Evolutionary conservation across 1,284 basidiomycete genomes (phyloP).

Genomic region (Rhodotorula glutinis): DNA sequence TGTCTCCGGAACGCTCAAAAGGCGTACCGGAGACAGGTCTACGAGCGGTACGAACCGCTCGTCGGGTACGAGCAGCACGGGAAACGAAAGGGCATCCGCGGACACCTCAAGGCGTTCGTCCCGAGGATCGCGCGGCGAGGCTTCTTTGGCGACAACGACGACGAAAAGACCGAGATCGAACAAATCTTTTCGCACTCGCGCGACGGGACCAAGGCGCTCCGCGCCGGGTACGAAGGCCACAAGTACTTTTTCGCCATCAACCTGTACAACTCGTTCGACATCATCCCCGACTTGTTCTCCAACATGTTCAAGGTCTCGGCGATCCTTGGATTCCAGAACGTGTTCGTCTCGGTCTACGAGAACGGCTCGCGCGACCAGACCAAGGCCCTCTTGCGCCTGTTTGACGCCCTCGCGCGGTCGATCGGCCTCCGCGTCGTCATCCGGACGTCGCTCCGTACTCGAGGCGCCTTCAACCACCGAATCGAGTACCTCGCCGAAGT

Average conservation of each 20-base stretch:
- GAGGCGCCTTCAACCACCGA: slow-evolving; percentile 94
- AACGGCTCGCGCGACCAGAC: slow-evolving; percentile 96
- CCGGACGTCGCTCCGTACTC: slow-evolving; percentile 79
- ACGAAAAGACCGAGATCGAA: slow-evolving; percentile 48
- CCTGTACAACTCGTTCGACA: slow-evolving; percentile 68
- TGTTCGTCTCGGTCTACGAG: slow-evolving; percentile 95
- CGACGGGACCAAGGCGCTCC: slow-evolving; percentile 30
- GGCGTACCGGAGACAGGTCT: slow-evolving; percentile 75
- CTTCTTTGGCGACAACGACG: slow-evolving; percentile 29
- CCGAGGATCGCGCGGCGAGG: slow-evolving; percentile 35
- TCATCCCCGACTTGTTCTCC: slow-evolving; percentile 91
- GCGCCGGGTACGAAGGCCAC: slow-evolving; percentile 57
- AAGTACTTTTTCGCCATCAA: slow-evolving; percentile 99
- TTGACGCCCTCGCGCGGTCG: slow-evolving; percentile 79
- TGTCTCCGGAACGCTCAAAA: slow-evolving; percentile 79
- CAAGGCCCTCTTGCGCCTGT: slow-evolving; percentile 85
- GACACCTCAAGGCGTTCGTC: slow-evolving; percentile 34
- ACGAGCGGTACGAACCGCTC: slow-evolving; percentile 75
- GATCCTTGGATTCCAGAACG: slow-evolving; percentile 89
- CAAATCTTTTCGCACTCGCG: slow-evolving; percentile 41
- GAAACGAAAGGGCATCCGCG: slow-evolving; percentile 25
- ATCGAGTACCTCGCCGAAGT: slow-evolving; percentile 98
- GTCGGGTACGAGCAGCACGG: slow-evolving; percentile 64
- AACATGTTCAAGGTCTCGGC: slow-evolving; percentile 88
- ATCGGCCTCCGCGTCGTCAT: slow-evolving; percentile 88